Base-by-base conservation (phyloP, 345 rosid genomes). In the Sonneratia alba region DNA sequence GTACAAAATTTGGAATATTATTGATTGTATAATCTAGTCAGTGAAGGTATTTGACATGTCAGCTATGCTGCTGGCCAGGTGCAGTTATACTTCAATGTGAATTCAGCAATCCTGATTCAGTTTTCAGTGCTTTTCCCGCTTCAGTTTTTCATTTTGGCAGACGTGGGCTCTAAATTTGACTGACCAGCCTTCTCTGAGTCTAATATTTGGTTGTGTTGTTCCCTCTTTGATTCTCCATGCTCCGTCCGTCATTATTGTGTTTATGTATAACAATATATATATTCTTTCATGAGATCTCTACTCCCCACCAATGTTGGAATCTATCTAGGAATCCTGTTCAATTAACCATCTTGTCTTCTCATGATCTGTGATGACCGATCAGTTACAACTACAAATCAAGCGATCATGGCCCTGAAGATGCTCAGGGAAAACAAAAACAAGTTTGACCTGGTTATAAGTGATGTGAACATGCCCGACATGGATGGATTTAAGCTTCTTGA, bases 401-500 rank as follows among this genome's bases (percentile, higher is more conserved):
- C 96, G 40, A 72, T 81, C 15, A 73, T 21, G 49, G 96, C 92
- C 49, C 79, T 87, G 75, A 78, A 79, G 34, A 80, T 86, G 83
- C 76, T 87, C 71, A 83, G 96, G 73, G 89, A 87, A 72, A 82
- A 87, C 76, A 79, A 77, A 72, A 74, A 75, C 80, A 78, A 75
- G 59, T 87, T 71, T 74, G 96, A 89, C 66, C 70, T 89, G 73
- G 90, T 89, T 75, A 86, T 89, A 62, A 89, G 96, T 72, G 96
- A 87, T 82, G 96, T 89, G 64, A 81, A 85, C 71, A 87, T 89
- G 96, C 92, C 96, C 14, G 92, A 87, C 81, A 89, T 89, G 79
- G 90, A 87, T 74, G 96, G 96, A 55, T 86, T 89, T 73, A 86
- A 89, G 86, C 96, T 89, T 47, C 96, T 89, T 63, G 90, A 89